Evolutionary conservation across 768 basidiomycete genomes (phyloP).

Genomic region (Tephrocybe sp.): DNA sequence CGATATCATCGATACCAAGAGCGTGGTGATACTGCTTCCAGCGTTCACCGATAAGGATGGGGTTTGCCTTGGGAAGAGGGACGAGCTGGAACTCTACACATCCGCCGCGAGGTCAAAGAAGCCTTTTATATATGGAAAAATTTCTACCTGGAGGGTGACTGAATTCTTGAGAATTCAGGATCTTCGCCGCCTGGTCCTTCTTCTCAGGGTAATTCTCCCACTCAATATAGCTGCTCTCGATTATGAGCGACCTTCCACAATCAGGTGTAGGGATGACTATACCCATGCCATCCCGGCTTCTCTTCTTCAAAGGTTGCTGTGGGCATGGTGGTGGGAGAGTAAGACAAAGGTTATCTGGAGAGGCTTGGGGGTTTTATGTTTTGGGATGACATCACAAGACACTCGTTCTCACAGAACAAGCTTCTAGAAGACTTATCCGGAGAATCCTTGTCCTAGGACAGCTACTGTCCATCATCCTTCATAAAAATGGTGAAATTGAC

Average conservation of each 20-base stretch:
- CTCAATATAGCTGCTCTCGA: slow-evolving; percentile 39
- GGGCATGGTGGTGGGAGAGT: neutral
- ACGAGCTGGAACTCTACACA: slow-evolving; percentile 45
- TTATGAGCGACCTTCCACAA: neutral
- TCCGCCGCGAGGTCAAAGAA: neutral
- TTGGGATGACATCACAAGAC: neutral
- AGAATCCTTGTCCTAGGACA: neutral
- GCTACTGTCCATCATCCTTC: neutral
- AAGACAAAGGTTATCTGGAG: neutral
- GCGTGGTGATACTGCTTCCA: slow-evolving; percentile 56
- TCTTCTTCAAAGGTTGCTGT: slow-evolving; percentile 34
- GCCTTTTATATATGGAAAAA: neutral
- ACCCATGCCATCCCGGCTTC: slow-evolving; percentile 39
- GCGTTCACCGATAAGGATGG: slow-evolving; percentile 46
- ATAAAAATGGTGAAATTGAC: neutral
- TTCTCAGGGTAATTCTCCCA: slow-evolving; percentile 50
- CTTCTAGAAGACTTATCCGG: neutral
- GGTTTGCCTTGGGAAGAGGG: slow-evolving; percentile 50
- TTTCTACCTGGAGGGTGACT: slow-evolving; percentile 36
- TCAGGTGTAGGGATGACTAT: slow-evolving; percentile 8
- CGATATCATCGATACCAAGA: slow-evolving; percentile 43
- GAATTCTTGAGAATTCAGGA: slow-evolving; percentile 40
- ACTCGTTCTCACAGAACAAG: neutral
- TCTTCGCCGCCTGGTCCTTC: slow-evolving; percentile 37
- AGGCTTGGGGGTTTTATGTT: neutral